Evolutionary conservation across 1,284 basidiomycete species (phyloP), one percentile per base, ranked within the genome.

Genomic region (Malassezia caprae): DNA sequence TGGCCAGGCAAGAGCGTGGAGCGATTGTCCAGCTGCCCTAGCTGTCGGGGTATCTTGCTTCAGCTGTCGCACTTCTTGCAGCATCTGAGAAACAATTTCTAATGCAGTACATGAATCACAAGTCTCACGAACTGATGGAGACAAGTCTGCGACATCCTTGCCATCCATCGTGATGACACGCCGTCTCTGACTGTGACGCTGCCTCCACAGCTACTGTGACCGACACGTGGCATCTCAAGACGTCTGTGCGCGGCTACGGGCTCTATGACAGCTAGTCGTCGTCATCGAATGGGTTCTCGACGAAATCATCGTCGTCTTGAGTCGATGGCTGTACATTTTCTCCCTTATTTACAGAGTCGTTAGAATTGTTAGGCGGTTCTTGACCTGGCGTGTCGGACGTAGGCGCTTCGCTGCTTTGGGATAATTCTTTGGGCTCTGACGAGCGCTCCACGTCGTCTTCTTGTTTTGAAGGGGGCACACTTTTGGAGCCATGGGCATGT

Each of bases 281-380:
- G 19, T 57, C 55, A 23, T 57, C 50, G 24, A 57, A 57, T 8
- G 55, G 55, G 21, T 57, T 57, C 10, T 44, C 26, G 7, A 57
- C 35, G 13, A 52, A 57, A 11, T 51, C 49, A 15, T 37, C 43
- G 13, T 57, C 40, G 13, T 56, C 45, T 15, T 27, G 17, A n/a
- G 24, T 44, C 13, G 51, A 34, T 21, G 24, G 19, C 15, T 19
- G 4, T 50, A 21, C 19, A 15, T 32, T 13, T 15, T 17, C 24
- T 32, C 34, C 39, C n/a, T 28, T 40, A 4, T 39, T 21, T 26
- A 19, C 4, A 43, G 41, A 12, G 3, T 6, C 19, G 3, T 24
- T n/a, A 7, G 8, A 27, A 11, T 27, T 28, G 24, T 15, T 19
- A 28, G 12, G 11, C 12, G 41, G 12, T 2, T 10, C 27, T 27